Evolutionary conservation across 495 filamentous ascomycete species (phyloP).

Genomic region (Annulohypoxylon nitens): DNA sequence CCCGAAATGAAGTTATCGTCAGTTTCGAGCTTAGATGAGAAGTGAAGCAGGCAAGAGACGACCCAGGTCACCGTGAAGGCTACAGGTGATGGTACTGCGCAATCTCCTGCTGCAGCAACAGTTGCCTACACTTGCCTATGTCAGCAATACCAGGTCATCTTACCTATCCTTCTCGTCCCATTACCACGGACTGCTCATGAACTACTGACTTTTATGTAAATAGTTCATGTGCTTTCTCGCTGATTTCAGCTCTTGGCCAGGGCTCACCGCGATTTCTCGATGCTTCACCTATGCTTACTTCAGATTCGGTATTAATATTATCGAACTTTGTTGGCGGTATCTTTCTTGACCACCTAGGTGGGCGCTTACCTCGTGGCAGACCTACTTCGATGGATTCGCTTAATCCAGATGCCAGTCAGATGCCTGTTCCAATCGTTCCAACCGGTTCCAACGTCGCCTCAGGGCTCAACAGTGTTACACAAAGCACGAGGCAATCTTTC

Average conservation of each 20-base stretch:
- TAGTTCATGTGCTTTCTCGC: conserved; percentile 6
- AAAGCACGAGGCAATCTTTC: conserved; percentile 38
- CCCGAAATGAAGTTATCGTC: conserved; percentile 20
- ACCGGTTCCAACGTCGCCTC: conserved; percentile 20
- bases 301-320: not conserved
- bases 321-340: not conserved
- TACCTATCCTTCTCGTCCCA: conserved; percentile 17
- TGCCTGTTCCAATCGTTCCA: too few relatives aligned
- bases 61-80: not conserved
- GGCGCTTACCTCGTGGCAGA: not conserved
- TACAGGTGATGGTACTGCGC: conserved; percentile 20
- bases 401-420: not conserved
- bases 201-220: not conserved
- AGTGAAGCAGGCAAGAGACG: not conserved
- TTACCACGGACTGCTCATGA: not conserved
- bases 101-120: conserved; percentile 30
- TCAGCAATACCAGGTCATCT: conserved; percentile 24
- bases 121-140: not conserved
- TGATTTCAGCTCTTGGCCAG: conserved; percentile 8
- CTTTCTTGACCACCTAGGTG: not conserved
- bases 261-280: conserved; percentile 34
- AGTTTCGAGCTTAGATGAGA: conserved; percentile 12
- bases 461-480: conserved; percentile 19
- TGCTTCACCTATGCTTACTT: conserved; percentile 22
- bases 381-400: not conserved